phyloP scores from a whole-genome alignment of 495 filamentous ascomycete species.

The Neurospora intermedia region DNA sequence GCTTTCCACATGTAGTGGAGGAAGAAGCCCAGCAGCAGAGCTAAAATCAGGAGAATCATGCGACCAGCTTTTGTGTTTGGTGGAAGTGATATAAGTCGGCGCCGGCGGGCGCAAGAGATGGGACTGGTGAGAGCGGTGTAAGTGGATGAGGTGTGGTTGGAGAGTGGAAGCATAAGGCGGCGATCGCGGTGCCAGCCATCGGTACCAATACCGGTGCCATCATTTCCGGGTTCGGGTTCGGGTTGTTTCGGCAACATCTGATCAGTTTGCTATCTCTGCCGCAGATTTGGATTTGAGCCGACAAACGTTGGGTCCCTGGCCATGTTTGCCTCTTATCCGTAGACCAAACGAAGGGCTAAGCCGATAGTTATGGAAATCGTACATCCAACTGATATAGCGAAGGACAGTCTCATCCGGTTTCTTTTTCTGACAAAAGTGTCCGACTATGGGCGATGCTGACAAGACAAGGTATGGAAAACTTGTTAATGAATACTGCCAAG shows the following conservation, averaged over 20 bases:
- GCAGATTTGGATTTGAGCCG: not conserved
- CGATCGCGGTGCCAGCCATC: not conserved
- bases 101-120: not conserved
- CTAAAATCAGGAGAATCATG: slow-evolving; percentile 24
- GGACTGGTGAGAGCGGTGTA: not conserved
- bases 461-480: not conserved
- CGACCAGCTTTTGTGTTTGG: slow-evolving; percentile 5
- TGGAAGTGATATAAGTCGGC: not conserved
- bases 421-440: not conserved
- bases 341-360: not conserved
- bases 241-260: not conserved
- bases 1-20: slow-evolving; percentile 29
- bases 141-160: not conserved
- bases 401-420: not conserved
- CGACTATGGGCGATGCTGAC: not conserved
- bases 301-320: not conserved
- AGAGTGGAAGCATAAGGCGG: not conserved
- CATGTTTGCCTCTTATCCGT: not conserved
- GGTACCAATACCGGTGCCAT: not conserved
- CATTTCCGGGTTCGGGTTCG: not conserved
- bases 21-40: slow-evolving; percentile 21
- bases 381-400: not conserved
- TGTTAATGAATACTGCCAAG: not conserved
- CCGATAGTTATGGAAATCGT: not conserved
- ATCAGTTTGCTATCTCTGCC: not conserved